Conservation (phyloP, 2,329 filamentous ascomycete genomes). For the Sporothrix pallida region DNA sequence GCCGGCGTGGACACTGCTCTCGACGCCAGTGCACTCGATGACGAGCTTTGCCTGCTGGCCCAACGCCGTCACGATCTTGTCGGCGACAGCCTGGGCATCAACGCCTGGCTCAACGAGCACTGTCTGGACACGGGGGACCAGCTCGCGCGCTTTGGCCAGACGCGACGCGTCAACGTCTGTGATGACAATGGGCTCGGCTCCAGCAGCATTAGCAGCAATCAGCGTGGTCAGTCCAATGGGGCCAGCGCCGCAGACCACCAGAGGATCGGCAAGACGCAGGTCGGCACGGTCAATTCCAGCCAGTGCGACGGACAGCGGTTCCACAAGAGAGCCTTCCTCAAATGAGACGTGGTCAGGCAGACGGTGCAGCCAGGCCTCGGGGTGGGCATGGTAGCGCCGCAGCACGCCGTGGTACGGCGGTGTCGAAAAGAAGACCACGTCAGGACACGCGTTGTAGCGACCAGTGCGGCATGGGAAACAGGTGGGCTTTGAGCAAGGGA, state of each 20-base stretch:
- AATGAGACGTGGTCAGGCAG: slow-evolving; percentile 63
- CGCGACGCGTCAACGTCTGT: slow-evolving; percentile 60
- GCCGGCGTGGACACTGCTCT: slow-evolving; percentile 66
- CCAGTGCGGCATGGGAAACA: slow-evolving; percentile 66
- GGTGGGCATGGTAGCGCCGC: slow-evolving; percentile 65
- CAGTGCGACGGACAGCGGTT: slow-evolving; percentile 67
- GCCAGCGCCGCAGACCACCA: slow-evolving; percentile 66
- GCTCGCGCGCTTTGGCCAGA: neutral
- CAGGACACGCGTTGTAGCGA: slow-evolving; percentile 67
- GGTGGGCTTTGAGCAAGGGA: slow-evolving; percentile 58
- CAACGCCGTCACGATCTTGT: slow-evolving; percentile 45
- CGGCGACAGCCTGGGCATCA: neutral
- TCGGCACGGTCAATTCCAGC: slow-evolving; percentile 61
- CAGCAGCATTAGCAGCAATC: slow-evolving; percentile 63
- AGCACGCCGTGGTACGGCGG: slow-evolving; percentile 66
- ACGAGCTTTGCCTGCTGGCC: slow-evolving; percentile 64
- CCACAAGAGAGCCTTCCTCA: slow-evolving; percentile 65
- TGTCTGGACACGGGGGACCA: neutral
- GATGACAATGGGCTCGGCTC: slow-evolving; percentile 67
- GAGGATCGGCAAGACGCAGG: slow-evolving; percentile 62
- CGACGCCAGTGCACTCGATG: slow-evolving; percentile 69
- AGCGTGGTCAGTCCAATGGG: slow-evolving; percentile 70
- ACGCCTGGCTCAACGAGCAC: slow-evolving; percentile 1
- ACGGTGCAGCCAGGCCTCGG: slow-evolving; percentile 64
- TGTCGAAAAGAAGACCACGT: slow-evolving; percentile 66